Evolutionary conservation across 148 eudicot genomes (phyloP), one percentile per base, ranked within the genome.

Genomic region (Rhododendron mucronatum): DNA sequence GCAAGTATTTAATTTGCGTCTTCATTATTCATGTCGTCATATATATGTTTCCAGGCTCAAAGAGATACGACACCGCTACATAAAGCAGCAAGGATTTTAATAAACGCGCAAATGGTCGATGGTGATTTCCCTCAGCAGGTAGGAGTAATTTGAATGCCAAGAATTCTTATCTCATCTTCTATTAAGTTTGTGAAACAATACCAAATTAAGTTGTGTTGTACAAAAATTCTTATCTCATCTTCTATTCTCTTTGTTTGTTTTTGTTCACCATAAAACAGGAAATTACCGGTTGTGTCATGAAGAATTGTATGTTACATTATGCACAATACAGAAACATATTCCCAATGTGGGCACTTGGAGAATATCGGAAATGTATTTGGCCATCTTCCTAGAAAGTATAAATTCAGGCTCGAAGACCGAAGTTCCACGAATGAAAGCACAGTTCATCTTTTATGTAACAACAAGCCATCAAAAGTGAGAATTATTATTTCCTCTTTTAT

Each of bases 121-220:
- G 93, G 93, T n/a, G 93, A 90, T 86, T 91, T 90, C 71, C 93
- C 93, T 11, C 93, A 91, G 81, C 90, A 91, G 92, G 30, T 30
- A 30, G 30, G 30, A 30, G 93, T 90, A 23, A 20, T 59, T 21
- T 47, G 1, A n/a, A 59, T 59, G 9, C 65, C 59, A 15, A 55
- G 5, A 55, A 0, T 30, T 30, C 30, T 30, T 30, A 30, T 30
- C 30, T 30, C 30, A 30, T 30, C 30, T 30, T 30, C 30, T 30
- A 30, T 30, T 30, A 30, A 55, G 59, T 14, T 55, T 55, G 21
- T 55, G 59, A 39, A 39, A 39, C 41, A 39, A 39, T 39, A 55
- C 59, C 59, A 15, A 39, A 39, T 39, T 39, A 14, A 16, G 59
- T 55, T 0, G 59, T 15, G 59, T 55, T 55, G 16, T 15, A 55